Conservation (phyloP, 2,329 filamentous ascomycete species). For the Arachnomyces sp. region DNA sequence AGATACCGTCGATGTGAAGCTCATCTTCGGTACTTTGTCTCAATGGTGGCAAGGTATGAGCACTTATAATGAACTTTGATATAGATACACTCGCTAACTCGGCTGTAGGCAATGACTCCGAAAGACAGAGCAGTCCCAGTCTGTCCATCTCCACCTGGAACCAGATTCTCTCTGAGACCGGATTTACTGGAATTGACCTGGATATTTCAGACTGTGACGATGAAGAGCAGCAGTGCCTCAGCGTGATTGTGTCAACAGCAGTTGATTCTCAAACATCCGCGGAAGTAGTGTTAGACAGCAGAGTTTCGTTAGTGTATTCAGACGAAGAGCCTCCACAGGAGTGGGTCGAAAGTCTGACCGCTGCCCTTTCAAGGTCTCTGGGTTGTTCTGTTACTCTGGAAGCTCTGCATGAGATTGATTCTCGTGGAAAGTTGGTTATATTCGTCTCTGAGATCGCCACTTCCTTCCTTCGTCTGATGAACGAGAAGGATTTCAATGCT, state of each 20-base stretch:
- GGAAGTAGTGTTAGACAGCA: neutral
- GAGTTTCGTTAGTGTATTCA: neutral
- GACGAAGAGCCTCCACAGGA: neutral
- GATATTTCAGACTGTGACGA: slow-evolving; percentile 12
- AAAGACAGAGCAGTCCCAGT: slow-evolving; percentile 5
- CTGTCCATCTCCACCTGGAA: slow-evolving; percentile 1
- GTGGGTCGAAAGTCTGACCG: neutral
- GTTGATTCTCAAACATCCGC: neutral
- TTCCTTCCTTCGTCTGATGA: no score
- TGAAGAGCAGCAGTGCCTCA: slow-evolving; percentile 6
- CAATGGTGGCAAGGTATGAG: neutral
- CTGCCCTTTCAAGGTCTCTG: slow-evolving; percentile 1
- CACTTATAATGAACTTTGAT: neutral
- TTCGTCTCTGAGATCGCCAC: no score
- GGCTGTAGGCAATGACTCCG: neutral
- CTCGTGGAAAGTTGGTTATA: no score
- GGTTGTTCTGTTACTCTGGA: no score
- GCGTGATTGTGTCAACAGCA: slow-evolving; percentile 11
- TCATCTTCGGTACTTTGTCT: slow-evolving; percentile 2
- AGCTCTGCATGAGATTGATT: no score
- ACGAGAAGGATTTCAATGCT: no score
- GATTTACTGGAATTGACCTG: slow-evolving; percentile 14
- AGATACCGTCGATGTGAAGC: neutral
- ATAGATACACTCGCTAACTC: neutral
- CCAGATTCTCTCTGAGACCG: slow-evolving; percentile 7